Base-by-base conservation (phyloP, 805 yeast species). In the Schwanniomyces pseudopolymorphus region DNA sequence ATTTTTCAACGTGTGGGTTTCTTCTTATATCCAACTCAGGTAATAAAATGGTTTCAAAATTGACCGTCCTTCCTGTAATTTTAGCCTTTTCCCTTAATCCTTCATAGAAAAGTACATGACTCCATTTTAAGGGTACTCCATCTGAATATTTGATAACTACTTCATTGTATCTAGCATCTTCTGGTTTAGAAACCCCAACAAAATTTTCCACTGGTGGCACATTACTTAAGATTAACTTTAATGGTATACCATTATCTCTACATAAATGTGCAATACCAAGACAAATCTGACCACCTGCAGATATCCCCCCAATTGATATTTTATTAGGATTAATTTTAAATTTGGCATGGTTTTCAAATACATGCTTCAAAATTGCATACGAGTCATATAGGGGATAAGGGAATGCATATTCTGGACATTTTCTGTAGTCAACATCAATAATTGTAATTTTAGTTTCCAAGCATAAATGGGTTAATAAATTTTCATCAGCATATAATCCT, bases 351-450 rank as follows among this genome's bases (percentile, higher is more conserved):
- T 61, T 48, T 6, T 55, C 49, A 40, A 55, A 51, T 11, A 63
- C 55, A 39, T 53, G 60, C 47, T 63, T 58, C 24, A 52, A 41
- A 11, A 66, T 68, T 24, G 48, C 60, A 48, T 50, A 61, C 41
- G 66, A 59, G 47, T 64, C 67, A 21, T 55, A 53, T 19, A 64
- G 35, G 31, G 59, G 56, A 10, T 61, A 56, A 20, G 69, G 67
- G 43, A 49, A 64, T 6, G 58, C 52, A 42, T 22, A 52, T 22
- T 63, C 68, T 6, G 69, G 69, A 25, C 60, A 56, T 27, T 62
- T 50, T 40, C 67, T 47, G 42, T 64, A 64, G 26, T 61, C 67
- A 21, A 63, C 67, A 47, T 64, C 67, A 14, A 62, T 56, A 16
- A 63, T 64, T 8, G 61, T 64, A 37, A 62, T 46, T 17, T 51